phyloP scores from a whole-genome alignment of 1,139 yeast species.

The Yamadazyma atlantica region DNA sequence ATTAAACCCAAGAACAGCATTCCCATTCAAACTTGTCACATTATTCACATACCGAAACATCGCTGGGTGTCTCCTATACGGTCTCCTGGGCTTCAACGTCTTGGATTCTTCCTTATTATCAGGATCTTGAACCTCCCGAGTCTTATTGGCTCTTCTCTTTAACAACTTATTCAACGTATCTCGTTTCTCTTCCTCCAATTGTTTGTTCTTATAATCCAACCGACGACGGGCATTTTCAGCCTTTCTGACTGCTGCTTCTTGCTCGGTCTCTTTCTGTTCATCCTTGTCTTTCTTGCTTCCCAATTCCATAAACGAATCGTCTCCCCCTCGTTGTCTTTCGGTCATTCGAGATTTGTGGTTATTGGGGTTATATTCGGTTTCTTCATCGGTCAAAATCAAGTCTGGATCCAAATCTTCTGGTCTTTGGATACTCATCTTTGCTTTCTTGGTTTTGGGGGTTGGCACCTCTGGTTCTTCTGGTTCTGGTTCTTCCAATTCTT shows the following conservation, averaged over 20 bases:
- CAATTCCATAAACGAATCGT: slow-evolving; percentile 35
- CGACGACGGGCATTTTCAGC: slow-evolving; percentile 90
- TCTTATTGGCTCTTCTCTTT: slow-evolving; percentile 77
- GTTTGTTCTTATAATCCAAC: slow-evolving; percentile 78
- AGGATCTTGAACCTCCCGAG: slow-evolving; percentile 29
- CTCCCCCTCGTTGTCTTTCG: slow-evolving; percentile 54
- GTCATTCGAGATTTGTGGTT: slow-evolving; percentile 59
- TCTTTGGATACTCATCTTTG: slow-evolving; percentile 10
- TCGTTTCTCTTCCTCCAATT: slow-evolving; percentile 86
- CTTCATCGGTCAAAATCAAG: slow-evolving; percentile 44
- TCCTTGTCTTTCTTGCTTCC: slow-evolving; percentile 12
- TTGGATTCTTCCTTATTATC: slow-evolving; percentile 16
- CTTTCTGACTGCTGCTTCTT: slow-evolving; percentile 75
- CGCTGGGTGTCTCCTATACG: slow-evolving; percentile 33
- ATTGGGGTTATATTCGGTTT: slow-evolving; percentile 41
- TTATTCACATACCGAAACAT: slow-evolving; percentile 23
- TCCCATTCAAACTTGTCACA: neutral
- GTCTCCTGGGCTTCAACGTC: slow-evolving; percentile 35
- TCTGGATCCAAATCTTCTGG: slow-evolving; percentile 38
- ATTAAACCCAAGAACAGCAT: slow-evolving; percentile 2
- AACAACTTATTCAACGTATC: slow-evolving; percentile 85
- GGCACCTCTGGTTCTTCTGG: slow-evolving; percentile 14
- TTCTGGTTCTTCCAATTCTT: slow-evolving; percentile 25
- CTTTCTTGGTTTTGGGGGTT: slow-evolving; percentile 1
- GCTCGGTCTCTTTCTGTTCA: slow-evolving; percentile 67